phyloP scores from a whole-genome alignment of 148 eudicot species.

The Gaultheria prostrata region DNA sequence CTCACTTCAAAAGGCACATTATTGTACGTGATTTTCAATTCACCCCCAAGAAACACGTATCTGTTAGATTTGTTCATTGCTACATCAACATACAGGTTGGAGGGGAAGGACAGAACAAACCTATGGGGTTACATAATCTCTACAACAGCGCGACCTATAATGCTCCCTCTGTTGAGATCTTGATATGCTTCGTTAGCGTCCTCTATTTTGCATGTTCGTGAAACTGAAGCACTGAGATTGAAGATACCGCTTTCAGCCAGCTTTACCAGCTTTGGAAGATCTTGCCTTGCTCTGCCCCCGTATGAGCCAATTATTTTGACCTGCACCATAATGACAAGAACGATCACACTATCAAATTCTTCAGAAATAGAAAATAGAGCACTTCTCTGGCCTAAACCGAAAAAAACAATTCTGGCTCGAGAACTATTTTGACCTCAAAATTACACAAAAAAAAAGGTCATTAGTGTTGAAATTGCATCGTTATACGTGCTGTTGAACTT shows the following conservation, averaged over 20 bases:
- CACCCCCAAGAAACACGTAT: neutral
- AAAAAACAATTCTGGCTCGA: neutral
- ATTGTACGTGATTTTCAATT: neutral
- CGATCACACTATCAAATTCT: neutral
- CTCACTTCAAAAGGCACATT: neutral
- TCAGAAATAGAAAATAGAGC: neutral
- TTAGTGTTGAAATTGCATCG: neutral
- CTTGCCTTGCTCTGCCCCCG: slow-evolving; percentile 96
- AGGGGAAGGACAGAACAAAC: neutral
- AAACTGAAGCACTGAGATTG: slow-evolving; percentile 74
- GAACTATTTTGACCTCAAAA: neutral
- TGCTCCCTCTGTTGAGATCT: slow-evolving; percentile 74
- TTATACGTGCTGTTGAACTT: neutral
- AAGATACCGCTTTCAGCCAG: slow-evolving; percentile 87
- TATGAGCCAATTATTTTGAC: slow-evolving; percentile 93
- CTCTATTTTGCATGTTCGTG: slow-evolving; percentile 76
- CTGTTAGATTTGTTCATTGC: neutral
- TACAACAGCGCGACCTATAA: slow-evolving; percentile 88
- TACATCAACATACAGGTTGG: neutral
- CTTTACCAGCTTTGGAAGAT: slow-evolving; percentile 85
- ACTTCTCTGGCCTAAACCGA: neutral
- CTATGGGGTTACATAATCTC: slow-evolving; percentile 47
- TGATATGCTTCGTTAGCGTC: slow-evolving; percentile 68
- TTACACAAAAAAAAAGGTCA: neutral
- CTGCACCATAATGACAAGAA: slow-evolving; percentile 32